A percentile compares a stretch with the other conserved stretches of the same genome.
These are phyloP conservation scores for Rhipidocladum racemiflorum DNA, from an alignment of 176 grass and related monocot genomes.

Conservation along the genomic window DNA sequence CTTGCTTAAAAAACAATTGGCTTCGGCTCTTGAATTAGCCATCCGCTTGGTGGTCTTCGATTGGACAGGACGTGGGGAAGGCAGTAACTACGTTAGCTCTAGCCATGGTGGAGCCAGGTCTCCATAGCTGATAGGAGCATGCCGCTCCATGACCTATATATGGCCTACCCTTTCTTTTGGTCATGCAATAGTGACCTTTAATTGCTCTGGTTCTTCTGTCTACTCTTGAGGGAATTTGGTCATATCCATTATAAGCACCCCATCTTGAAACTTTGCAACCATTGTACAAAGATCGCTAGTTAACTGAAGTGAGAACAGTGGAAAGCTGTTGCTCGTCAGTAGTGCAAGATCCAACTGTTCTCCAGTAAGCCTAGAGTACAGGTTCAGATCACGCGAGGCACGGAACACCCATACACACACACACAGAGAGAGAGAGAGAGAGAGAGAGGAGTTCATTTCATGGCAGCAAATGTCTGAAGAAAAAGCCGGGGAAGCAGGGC, in stretches of 20 bases:
- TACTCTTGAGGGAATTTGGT: too few species aligned
- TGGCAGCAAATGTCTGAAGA: not conserved
- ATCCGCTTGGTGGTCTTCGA: not conserved
- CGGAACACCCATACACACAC: not conserved
- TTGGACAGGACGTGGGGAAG: not conserved
- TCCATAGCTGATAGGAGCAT: not conserved
- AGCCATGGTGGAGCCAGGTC: not conserved
- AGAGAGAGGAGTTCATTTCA: not conserved
- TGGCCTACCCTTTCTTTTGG: not conserved
- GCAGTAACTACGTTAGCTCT: not conserved
- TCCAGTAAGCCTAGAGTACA: not conserved
- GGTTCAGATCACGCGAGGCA: not conserved
- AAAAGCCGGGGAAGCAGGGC: not conserved
- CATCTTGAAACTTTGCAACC: too few species aligned
- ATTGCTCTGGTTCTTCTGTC: too few species aligned
- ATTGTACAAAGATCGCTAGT: not conserved
- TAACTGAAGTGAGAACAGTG: not conserved
- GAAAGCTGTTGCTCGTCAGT: not conserved
- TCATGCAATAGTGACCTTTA: not conserved
- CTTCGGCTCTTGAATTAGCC: not conserved
- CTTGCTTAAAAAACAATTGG: too few species aligned
- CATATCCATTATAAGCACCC: too few species aligned
- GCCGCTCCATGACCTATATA: not conserved
- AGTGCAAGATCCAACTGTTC: not conserved
- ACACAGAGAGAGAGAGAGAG: not conserved